Base-by-base conservation (phyloP, 192 early-diverging fungal genomes). In the Linnemannia zychae region DNA sequence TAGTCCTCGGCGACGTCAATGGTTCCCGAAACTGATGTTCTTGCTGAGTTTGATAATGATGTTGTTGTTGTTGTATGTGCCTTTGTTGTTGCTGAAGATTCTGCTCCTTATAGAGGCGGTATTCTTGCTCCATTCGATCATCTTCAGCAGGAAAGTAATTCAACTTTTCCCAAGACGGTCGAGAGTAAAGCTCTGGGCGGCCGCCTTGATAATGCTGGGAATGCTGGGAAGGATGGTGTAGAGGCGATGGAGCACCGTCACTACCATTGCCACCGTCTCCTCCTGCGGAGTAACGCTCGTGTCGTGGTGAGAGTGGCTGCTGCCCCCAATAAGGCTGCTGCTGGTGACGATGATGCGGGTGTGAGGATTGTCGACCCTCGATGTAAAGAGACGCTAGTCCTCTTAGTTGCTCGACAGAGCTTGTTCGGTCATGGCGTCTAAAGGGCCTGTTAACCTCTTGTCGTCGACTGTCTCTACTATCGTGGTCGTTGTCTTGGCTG, bases 151-250 rank as follows among this genome's bases (percentile, higher is more conserved):
- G 18, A 31, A 18, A 12, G 33, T 31, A 50, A 57, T 0, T 4
- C n/a, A n/a, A n/a, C 22, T 28, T 28, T 37, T 65, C 38, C 66
- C 74, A 40, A 53, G 74, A 2, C 71, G 68, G 31, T 63, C 53
- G 53, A 76, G 57, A 33, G 13, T 33, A 31, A 63, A 33, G 57
- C 11, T 12, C 28, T 31, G 57, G 57, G 0, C 2, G 57, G 3
- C 24, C 49, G 1, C 0, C 28, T n/a, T 15, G 9, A 24, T 33
- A 28, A 31, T 63, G 24, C 11, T 63, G 57, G 15, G 2, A 24
- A 15, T 60, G 22, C n/a, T 57, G 52, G 15, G 46, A 47, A 47
- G 2, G 11, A 63, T 9, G 6, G 15, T 22, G 40, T 9, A 44
- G 9, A 9, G 40, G 40, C 40, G 40, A 44, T 44, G 40, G 40